Conservation (phyloP, 2,329 filamentous ascomycete genomes). For the Lecanosticta acicola region DNA sequence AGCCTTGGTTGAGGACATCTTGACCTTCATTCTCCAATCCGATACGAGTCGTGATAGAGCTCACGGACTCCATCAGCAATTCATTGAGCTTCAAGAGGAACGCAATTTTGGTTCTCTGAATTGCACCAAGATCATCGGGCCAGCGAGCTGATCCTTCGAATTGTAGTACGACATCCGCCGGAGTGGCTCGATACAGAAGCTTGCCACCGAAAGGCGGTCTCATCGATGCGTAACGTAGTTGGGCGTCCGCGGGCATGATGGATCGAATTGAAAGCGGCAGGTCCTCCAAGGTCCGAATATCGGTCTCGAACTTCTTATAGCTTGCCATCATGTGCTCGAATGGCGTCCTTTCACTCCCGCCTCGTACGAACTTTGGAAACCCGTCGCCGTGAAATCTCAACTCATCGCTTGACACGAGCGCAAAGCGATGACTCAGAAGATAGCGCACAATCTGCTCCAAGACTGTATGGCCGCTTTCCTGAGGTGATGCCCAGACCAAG, state of each 20-base stretch:
- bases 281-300: slow-evolving; percentile 72
- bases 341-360: slow-evolving; percentile 37
- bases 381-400: slow-evolving; percentile 43
- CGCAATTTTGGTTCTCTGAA: slow-evolving; percentile 89
- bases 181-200: slow-evolving; percentile 40
- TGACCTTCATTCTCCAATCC: slow-evolving; percentile 72
- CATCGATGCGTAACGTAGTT: slow-evolving; percentile 68
- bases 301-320: slow-evolving; percentile 67
- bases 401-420: slow-evolving; percentile 46
- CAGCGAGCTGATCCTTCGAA: slow-evolving; percentile 91
- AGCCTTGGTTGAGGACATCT: slow-evolving; percentile 69
- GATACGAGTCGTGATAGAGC: slow-evolving; percentile 60
- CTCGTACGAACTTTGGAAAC: slow-evolving; percentile 42
- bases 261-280: slow-evolving; percentile 82
- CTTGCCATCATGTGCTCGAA: slow-evolving; percentile 67
- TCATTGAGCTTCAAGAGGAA: slow-evolving; percentile 71
- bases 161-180: slow-evolving; percentile 75
- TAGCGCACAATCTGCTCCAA: slow-evolving; percentile 75
- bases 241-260: slow-evolving; percentile 64
- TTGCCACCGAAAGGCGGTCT: slow-evolving; percentile 47
- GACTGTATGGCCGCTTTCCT: slow-evolving; percentile 54
- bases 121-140: slow-evolving; percentile 86
- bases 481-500: slow-evolving; percentile 68
- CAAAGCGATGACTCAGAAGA: slow-evolving; percentile 64
- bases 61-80: slow-evolving; percentile 59